These are phyloP conservation scores for Eragrostis tef DNA, from an alignment of 202 grass and related monocot genomes.

Conservation along the genomic window DNA sequence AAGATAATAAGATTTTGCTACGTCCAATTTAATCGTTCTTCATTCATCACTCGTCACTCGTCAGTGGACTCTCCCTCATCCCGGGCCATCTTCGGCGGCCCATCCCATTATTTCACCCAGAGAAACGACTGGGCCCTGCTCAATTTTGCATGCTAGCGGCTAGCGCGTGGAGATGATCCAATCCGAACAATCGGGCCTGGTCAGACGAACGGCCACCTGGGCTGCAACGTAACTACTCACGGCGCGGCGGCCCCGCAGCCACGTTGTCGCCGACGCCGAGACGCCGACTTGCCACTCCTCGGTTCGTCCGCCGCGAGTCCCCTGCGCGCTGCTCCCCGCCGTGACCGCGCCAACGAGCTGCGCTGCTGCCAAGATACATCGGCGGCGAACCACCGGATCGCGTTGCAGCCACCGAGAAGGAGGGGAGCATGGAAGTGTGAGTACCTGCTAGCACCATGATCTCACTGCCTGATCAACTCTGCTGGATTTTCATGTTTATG, in stretches of 20 bases:
- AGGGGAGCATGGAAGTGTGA: conserved; percentile 73
- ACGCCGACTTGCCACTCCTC: too few species aligned
- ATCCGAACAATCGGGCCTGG: not conserved
- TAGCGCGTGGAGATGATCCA: too few species aligned
- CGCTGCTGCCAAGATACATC: not conserved
- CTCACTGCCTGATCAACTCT: not conserved
- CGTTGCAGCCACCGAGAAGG: not conserved
- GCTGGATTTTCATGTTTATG: conserved; percentile 10
- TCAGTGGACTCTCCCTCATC: too few species aligned
- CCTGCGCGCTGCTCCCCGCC: conserved; percentile 7
- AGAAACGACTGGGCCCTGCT: too few species aligned
- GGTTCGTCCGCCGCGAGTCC: conserved; percentile 38
- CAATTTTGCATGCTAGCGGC: too few species aligned
- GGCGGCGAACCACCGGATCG: not conserved
- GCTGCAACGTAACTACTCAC: not conserved
- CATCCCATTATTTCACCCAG: not conserved
- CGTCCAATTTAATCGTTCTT: too few species aligned
- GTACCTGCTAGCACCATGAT: conserved; percentile 14
- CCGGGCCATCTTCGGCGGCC: not conserved
- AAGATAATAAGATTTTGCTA: too few species aligned
- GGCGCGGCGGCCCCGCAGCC: conserved; percentile 4
- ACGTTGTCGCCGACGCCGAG: not conserved
- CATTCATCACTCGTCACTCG: too few species aligned
- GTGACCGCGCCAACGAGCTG: not conserved
- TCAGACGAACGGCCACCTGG: conserved; percentile 13